These are phyloP conservation scores for Elaeagnus macrophylla DNA, from an alignment of 306 rosid genomes.

Conservation along the genomic window DNA sequence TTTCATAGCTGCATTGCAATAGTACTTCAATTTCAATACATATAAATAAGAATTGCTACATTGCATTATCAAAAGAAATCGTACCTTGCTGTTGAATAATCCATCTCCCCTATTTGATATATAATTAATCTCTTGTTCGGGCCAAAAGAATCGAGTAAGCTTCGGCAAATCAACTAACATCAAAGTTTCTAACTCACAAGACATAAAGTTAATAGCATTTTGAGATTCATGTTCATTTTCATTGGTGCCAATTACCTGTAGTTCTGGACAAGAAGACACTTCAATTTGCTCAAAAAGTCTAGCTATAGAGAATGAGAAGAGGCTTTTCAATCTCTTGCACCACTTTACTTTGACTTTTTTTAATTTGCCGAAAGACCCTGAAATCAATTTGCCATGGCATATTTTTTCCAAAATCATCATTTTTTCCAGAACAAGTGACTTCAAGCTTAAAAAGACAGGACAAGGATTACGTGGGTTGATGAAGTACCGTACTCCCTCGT, in stretches of 20 bases:
- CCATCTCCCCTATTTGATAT: no score
- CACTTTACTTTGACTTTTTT: not conserved
- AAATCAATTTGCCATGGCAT: not conserved
- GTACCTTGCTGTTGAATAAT: no score
- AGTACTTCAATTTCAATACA: no score
- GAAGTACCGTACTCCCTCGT: not conserved
- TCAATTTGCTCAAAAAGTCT: not conserved
- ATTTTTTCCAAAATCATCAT: not conserved
- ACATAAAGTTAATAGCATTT: not conserved
- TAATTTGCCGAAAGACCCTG: not conserved
- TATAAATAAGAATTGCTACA: no score
- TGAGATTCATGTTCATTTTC: not conserved
- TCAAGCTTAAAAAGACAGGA: not conserved
- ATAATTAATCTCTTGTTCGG: no score
- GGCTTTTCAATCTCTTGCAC: not conserved
- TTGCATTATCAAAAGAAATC: no score
- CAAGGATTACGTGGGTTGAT: not conserved
- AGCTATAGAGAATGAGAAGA: slow-evolving; percentile 2
- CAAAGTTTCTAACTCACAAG: no score
- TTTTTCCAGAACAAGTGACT: not conserved
- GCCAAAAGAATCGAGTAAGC: no score
- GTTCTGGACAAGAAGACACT: not conserved
- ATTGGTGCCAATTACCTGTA: not conserved
- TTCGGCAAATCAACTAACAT: no score
- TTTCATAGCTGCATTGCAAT: no score